Base-by-base conservation (phyloP, 192 early-diverging fungal genomes). In the Backusella morwellensis region DNA sequence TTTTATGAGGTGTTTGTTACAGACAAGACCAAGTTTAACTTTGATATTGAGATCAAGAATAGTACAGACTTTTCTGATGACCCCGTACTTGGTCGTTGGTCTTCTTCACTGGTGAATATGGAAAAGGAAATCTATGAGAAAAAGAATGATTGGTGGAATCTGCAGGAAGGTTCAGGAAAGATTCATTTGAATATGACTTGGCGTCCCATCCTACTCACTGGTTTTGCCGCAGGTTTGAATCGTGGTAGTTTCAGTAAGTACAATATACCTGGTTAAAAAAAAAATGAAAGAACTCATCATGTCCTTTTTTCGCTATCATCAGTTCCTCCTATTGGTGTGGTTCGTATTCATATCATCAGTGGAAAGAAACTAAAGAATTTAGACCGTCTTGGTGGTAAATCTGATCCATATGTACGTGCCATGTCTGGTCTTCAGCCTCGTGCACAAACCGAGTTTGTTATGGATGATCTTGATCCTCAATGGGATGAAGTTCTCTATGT, bases 401-500 rank as follows among this genome's bases (percentile, higher is more conserved):
- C 95, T 1, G 97, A 99, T 75, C 98, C 98, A 26, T 99, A 97
- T 82, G 86, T 90, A 36, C 90, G 92, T 56, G 85, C 97, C 26
- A 83, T 90, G 78, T 83, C 92, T 35, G 86, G 86, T 40, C 85
- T 88, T 74, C 78, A 86, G 63, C 76, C 87, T 23, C 84, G 94
- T 70, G 93, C 88, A 40, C 88, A 90, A 32, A 97, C 96, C 15
- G 90, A 92, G 36, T 86, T 91, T 78, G 93, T 95, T 70, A 88
- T 92, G 41, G 92, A 95, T 72, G 92, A 92, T 35, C 78, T 97
- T 70, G 89, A 96, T 70, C 97, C 97, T 1, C 88, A 90, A 52
- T 99, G 97, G 96, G 93, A 97, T 82, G 96, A 97, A 83, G 91
- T 90, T 29, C 88, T 94, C 42, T 97, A 94, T 74, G 87, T 95